Evolutionary conservation across 441 rosid species (phyloP), one percentile per base, ranked within the genome.

Genomic region (Iberis amara): DNA sequence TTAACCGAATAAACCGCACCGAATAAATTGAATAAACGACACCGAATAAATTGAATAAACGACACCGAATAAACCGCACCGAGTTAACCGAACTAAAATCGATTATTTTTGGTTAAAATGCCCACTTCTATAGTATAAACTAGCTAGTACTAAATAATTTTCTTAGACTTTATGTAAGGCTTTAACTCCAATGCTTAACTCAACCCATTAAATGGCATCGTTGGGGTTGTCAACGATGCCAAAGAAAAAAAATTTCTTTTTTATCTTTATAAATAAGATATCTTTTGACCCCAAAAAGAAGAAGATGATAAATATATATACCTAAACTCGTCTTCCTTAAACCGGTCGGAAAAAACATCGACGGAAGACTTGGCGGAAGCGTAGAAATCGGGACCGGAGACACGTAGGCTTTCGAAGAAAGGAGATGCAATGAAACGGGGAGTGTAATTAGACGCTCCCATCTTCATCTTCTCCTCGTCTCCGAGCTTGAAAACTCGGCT

Each of bases 371-470:
- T 68, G 3, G 84, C 90, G 47, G 86, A 83, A 32, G 68, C 36
- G 8, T 57, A 48, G 60, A 78, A 82, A 52, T 82, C 75, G 0
- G 86, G 80, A 14, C 84, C 86, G 8, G 80, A 74, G 30, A 80
- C 81, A 27, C 76, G 80, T 15, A 83, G 62, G 44, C 86, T 78
- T 53, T 76, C 84, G 6, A 78, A 83, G 70, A 67, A 83, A 38
- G 86, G 84, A 40, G 90, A 83, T 2, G 90, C 90, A 5, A 78
- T 80, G 73, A 76, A 83, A 68, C 47, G 78, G 0, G 83, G 85
- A 42, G 83, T 83, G 69, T 75, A 83, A 21, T 74, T 61, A 8
- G 64, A 64, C 0, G 85, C 77, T 1, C 83, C 81, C 39, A 72
- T 63, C 66, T 66, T 79, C 57, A 80, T 68, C 56, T 83, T 83